These are phyloP conservation scores for Coemansia sp. DNA, from an alignment of 192 early-diverging fungal genomes.

Conservation along the genomic window DNA sequence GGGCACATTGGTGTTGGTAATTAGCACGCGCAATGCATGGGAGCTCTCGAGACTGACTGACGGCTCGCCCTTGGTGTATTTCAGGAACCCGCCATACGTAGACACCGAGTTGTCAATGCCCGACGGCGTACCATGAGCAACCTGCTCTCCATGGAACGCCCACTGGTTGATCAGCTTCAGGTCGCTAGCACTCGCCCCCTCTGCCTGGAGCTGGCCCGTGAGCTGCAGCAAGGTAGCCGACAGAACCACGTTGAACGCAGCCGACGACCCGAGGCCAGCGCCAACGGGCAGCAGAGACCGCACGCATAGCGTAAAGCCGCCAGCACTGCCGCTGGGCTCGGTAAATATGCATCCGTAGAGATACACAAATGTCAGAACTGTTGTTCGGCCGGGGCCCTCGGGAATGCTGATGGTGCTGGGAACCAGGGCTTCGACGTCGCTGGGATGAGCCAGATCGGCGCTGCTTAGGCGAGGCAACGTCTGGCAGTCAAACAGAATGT, in stretches of 20 bases:
- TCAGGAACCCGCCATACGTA: conserved; percentile 81
- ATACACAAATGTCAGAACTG: conserved; percentile 68
- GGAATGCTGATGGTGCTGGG: conserved; percentile 3
- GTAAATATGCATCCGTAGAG: conserved; percentile 52
- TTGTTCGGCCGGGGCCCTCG: conserved; percentile 43
- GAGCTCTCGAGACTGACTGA: conserved; percentile 56
- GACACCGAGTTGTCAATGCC: conserved; percentile 93
- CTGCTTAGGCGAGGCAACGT: conserved; percentile 2
- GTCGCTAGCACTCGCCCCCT: conserved; percentile 15
- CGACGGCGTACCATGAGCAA: conserved; percentile 92
- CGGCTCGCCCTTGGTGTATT: conserved; percentile 61
- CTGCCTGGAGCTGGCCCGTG: conserved; percentile 34
- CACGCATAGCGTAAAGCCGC: conserved; percentile 60
- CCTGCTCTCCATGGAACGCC: conserved; percentile 89
- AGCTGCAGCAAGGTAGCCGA: conserved; percentile 70
- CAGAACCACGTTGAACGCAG: conserved; percentile 79
- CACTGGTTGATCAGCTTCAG: conserved; percentile 75
- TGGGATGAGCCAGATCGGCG: conserved; percentile 5
- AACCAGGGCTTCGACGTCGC: conserved; percentile 20
- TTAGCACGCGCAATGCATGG: conserved; percentile 66
- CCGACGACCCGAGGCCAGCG: conserved; percentile 94
- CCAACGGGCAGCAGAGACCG: conserved; percentile 83
- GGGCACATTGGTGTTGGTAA: conserved; percentile 88
- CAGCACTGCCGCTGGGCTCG: not conserved
- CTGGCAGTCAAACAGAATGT: conserved; percentile 17